Evolutionary conservation across 805 yeast genomes (phyloP).

Genomic region (Saturnispora diversa): DNA sequence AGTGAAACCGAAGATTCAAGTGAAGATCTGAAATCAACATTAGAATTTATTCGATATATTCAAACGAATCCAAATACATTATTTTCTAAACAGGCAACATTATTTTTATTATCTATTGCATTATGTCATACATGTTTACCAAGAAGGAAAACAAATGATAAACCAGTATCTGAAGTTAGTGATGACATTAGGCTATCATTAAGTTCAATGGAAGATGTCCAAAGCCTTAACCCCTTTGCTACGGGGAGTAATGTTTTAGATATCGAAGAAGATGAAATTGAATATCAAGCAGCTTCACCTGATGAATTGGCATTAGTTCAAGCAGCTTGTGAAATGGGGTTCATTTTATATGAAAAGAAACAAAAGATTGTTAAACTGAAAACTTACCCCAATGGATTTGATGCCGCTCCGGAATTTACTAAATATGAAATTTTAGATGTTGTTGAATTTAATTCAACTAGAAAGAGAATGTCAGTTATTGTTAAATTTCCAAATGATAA

Average conservation of each 20-base stretch:
- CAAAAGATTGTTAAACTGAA: constrained; percentile 55
- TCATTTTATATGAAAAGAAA: constrained; percentile 64
- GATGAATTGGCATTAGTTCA: constrained; percentile 90
- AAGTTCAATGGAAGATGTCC: constrained; percentile 20
- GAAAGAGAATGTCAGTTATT: constrained; percentile 93
- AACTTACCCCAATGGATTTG: constrained; percentile 79
- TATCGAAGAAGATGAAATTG: constrained; percentile 39
- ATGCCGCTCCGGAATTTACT: constrained; percentile 53
- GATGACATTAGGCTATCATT: constrained; percentile 7
- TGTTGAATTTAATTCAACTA: constrained; percentile 76
- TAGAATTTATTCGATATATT: constrained; percentile 59
- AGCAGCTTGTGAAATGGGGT: constrained; percentile 95
- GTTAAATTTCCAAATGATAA: constrained; percentile 69
- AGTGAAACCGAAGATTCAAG: constrained; percentile 3
- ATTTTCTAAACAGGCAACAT: constrained; percentile 65
- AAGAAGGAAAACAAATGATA: constrained; percentile 31
- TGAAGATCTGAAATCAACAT: constrained; percentile 45
- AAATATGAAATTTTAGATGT: constrained; percentile 67
- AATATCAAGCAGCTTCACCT: constrained; percentile 92
- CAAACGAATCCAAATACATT: constrained; percentile 62
- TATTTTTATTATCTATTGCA: constrained; percentile 75
- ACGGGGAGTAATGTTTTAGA: constrained; percentile 14
- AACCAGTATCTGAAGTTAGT: constrained; percentile 3
- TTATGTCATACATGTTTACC: constrained; percentile 90
- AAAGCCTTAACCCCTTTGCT: constrained; percentile 8